Evolutionary conservation across 2,329 filamentous ascomycete genomes (phyloP), one percentile per base, ranked within the genome.

Genomic region (Cladobotryum protrusum): DNA sequence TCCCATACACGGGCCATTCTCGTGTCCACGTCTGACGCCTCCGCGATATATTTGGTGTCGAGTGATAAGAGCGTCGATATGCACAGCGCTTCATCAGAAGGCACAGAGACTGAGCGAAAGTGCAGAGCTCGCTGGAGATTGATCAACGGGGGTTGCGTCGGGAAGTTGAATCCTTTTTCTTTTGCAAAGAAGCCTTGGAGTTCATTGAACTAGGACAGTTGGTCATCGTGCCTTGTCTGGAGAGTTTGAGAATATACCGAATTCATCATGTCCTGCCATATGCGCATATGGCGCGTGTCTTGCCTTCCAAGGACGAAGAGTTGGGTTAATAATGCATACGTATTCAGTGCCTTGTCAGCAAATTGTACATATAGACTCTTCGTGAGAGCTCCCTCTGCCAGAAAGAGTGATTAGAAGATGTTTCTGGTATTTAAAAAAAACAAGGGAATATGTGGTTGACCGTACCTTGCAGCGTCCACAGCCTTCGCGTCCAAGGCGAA

Each of bases 401-500:
- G 19, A 35, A 4, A 5, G 5, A 14, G 14, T 20, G 3, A 6
- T 1, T 12, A 8, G 33, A 7, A 3, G 5, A 24, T 9, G 13
- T 17, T 14, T 5, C 13, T 8, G 6, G 6, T 29, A 29, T 8
- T 13, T 7, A 13, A 2, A 1, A 37, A n/a, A n/a, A n/a, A n/a
- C n/a, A n/a, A n/a, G n/a, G n/a, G n/a, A n/a, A n/a, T n/a, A 8
- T 8, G 6, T 32, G 13, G 14, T 5, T 32, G 18, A 32, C 12
- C n/a, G n/a, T 53, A 55, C 60, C 59, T 55, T 71, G 68, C 13
- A 71, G 58, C 0, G 69, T 72, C 70, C 68, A 72, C 2, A 70
- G 56, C 5, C 68, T 57, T 41, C 66, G 59, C 56, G 69, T 67
- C 68, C 70, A 72, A 17, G 61, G 56, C 4, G 67, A 68, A 12